Evolutionary conservation across 257 asterid genomes (phyloP).

Genomic region (Paraleonurus japonicus): DNA sequence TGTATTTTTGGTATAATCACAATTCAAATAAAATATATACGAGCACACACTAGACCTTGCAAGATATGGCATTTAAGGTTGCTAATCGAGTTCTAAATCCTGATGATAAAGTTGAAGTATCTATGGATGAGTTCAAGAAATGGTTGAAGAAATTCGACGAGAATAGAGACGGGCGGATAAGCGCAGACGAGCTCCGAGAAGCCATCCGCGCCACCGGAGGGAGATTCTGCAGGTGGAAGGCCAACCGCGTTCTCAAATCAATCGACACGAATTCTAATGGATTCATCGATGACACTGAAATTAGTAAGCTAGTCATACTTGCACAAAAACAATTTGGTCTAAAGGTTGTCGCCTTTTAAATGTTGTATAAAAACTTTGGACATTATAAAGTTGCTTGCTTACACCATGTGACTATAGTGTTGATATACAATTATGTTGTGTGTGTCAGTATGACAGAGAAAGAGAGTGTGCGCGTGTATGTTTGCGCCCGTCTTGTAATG

Average conservation of each 20-base stretch:
- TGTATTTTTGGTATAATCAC: too few species aligned
- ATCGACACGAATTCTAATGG: conserved; percentile 33
- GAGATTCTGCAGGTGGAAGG: conserved; percentile 26
- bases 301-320: conserved; percentile 30
- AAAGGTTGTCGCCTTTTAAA: not conserved
- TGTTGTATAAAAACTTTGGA: too few species aligned
- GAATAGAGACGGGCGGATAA: conserved; percentile 34
- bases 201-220: conserved; percentile 35
- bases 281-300: conserved; percentile 37
- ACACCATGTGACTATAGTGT: not conserved
- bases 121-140: conserved; percentile 41
- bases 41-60: not conserved
- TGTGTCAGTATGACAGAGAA: too few species aligned
- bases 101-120: conserved; percentile 33
- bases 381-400: not conserved
- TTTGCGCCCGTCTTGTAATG: not conserved
- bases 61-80: conserved; percentile 3
- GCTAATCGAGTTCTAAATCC: not conserved
- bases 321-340: conserved; percentile 26
- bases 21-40: not conserved
- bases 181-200: conserved; percentile 34
- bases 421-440: not conserved
- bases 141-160: conserved; percentile 46
- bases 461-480: not conserved
- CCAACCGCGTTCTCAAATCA: conserved; percentile 18